phyloP scores from a whole-genome alignment of 163 green algal genomes.

The Chlamydomonas reinhardtii region DNA sequence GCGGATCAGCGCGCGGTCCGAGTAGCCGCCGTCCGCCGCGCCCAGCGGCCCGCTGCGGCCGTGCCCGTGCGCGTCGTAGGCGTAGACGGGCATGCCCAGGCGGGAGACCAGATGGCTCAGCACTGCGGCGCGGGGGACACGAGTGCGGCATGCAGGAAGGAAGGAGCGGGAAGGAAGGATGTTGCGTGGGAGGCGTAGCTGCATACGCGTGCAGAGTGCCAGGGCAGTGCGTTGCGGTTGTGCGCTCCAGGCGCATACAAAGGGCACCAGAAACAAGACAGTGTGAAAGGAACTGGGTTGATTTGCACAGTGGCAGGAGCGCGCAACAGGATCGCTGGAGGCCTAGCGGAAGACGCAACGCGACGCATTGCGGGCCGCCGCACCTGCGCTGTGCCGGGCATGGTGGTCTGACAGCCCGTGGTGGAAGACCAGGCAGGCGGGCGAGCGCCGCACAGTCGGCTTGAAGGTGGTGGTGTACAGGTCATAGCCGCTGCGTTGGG shows the following conservation, averaged over 20 bases:
- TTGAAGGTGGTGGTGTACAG: slow-evolving; percentile 27
- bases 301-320: too few species aligned
- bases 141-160: too few species aligned
- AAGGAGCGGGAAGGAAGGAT: too few species aligned
- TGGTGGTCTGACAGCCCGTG: slow-evolving; percentile 26
- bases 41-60: slow-evolving; percentile 26
- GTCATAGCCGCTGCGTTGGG: slow-evolving; percentile 5
- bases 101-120: not conserved
- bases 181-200: too few species aligned
- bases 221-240: too few species aligned
- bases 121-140: not conserved
- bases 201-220: too few species aligned
- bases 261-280: too few species aligned
- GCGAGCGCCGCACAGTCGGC: not conserved
- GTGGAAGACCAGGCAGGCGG: slow-evolving; percentile 46
- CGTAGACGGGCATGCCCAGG: slow-evolving; percentile 27
- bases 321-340: too few species aligned
- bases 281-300: too few species aligned
- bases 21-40: not conserved
- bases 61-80: slow-evolving; percentile 47
- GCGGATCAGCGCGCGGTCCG: slow-evolving; percentile 15
- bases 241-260: too few species aligned
- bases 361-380: too few species aligned
- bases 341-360: too few species aligned
- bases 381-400: not conserved